phyloP scores from a whole-genome alignment of 352 stramenopile species.

The Phytophthora sp. region DNA sequence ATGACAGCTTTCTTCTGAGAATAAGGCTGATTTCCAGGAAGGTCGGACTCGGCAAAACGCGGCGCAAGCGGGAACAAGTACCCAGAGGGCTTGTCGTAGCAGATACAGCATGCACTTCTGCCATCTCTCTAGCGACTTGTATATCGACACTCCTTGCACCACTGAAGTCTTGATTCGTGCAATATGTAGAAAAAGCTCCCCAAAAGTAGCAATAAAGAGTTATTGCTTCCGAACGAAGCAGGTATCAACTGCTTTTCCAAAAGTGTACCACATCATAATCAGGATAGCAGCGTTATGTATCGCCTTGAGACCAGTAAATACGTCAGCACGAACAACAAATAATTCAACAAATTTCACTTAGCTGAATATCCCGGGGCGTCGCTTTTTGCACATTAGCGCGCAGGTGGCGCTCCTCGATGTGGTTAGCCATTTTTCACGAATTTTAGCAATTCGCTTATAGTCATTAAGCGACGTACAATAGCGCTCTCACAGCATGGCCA shows the following conservation, averaged over 20 bases:
- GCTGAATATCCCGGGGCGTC: neutral
- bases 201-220: neutral
- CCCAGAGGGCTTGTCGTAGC: neutral
- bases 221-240: neutral
- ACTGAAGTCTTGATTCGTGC: conserved; percentile 6
- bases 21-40: conserved; percentile 7
- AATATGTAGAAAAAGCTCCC: conserved; percentile 11
- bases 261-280: neutral
- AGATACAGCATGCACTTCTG: conserved; percentile 26
- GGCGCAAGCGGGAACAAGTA: neutral
- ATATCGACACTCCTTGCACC: conserved; percentile 18
- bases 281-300: neutral
- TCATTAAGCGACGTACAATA: neutral
- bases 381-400: conserved; percentile 6
- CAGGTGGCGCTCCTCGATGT: conserved; percentile 5
- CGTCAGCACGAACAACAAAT: neutral
- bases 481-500: neutral
- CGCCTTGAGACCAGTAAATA: neutral
- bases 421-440: conserved; percentile 13
- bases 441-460: conserved; percentile 4
- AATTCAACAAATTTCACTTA: neutral
- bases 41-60: neutral
- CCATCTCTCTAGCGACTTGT: conserved; percentile 2
- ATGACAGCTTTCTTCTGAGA: too few relatives aligned
- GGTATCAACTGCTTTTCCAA: neutral